Conservation (phyloP, 257 asterid genomes). For the Solanum corneliomulleri region DNA sequence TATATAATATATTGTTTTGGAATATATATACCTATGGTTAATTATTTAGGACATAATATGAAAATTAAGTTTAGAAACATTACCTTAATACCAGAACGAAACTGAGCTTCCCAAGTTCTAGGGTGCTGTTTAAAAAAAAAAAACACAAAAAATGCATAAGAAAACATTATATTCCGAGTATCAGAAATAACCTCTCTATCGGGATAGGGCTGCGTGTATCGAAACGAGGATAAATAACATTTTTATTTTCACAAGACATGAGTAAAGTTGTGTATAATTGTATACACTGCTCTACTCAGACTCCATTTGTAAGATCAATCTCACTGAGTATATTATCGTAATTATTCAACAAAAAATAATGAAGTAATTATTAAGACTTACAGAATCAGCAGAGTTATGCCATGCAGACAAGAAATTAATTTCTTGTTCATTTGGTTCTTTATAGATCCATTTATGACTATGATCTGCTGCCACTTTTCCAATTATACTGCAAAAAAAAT, state of each 20-base stretch:
- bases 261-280: not conserved
- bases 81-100: conserved; percentile 95
- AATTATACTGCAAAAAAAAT: conserved; percentile 39
- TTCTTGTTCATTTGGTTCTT: conserved; percentile 91
- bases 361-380: conserved; percentile 12
- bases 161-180: not conserved
- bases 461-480: conserved; percentile 99
- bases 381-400: conserved; percentile 97
- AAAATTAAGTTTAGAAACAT: not conserved
- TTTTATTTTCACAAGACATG: not conserved
- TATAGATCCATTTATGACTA: conserved; percentile 95
- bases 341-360: not conserved
- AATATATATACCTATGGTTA: not conserved
- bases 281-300: not conserved
- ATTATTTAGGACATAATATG: not conserved
- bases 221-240: not conserved
- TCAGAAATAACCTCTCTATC: not conserved
- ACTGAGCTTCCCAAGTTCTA: conserved; percentile 99
- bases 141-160: not conserved
- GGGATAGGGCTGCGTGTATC: not conserved
- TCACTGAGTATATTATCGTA: not conserved
- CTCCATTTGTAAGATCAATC: not conserved
- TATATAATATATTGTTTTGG: not conserved
- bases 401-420: conserved; percentile 96
- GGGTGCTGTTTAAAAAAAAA: conserved; percentile 53